A percentile compares a stretch with the other conserved stretches of the same genome.
These are phyloP conservation scores for Aspergillus piperis DNA, from an alignment of 2,329 filamentous ascomycete genomes.

Conservation along the genomic window DNA sequence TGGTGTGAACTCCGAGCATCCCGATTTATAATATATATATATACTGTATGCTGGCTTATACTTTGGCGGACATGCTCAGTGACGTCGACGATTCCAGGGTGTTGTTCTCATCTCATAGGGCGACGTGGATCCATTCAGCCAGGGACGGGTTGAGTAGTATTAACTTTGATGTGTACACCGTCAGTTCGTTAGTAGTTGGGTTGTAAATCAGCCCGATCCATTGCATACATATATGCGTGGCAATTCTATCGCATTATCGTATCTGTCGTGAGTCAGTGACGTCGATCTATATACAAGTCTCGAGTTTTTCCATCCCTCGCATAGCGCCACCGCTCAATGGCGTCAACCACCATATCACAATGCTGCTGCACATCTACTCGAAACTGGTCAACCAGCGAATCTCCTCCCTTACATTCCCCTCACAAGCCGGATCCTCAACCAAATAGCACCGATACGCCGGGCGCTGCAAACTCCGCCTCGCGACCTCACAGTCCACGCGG, in stretches of 20 bases:
- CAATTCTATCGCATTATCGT: not conserved
- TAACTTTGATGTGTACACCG: too few species aligned
- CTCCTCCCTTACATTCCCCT: constrained; percentile 35
- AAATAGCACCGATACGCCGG: constrained; percentile 57
- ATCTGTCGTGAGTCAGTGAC: not conserved
- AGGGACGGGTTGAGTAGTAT: not conserved
- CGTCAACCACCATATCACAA: too few species aligned
- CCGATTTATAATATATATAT: not conserved
- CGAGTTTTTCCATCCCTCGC: not conserved
- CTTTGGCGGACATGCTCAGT: constrained; percentile 12
- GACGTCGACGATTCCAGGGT: constrained; percentile 25
- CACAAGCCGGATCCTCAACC: constrained; percentile 33
- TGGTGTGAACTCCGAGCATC: constrained; percentile 1
- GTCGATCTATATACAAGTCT: constrained; percentile 8
- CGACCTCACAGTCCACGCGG: constrained; percentile 81
- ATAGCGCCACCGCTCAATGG: not conserved
- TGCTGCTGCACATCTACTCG: not conserved
- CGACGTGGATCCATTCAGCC: constrained; percentile 11
- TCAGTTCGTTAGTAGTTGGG: not conserved
- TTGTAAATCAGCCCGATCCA: not conserved
- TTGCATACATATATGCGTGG: not conserved
- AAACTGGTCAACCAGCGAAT: constrained; percentile 39
- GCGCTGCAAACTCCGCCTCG: constrained; percentile 69
- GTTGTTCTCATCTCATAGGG: constrained; percentile 4
- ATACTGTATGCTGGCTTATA: not conserved